Evolutionary conservation across 257 asterid genomes (phyloP).

Genomic region (Solanum lycopersicoides): DNA sequence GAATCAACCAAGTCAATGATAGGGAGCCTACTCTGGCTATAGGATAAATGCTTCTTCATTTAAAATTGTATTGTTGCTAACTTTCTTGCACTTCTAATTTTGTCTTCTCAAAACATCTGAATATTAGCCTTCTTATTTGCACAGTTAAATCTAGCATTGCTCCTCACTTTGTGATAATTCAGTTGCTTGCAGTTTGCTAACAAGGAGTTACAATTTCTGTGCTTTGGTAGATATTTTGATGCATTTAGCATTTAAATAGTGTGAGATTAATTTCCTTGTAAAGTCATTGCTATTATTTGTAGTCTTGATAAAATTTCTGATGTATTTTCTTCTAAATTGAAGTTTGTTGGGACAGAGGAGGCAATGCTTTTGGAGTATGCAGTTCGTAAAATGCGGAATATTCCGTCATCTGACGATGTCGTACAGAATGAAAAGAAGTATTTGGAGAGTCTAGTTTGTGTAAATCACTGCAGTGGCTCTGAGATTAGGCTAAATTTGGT

Average conservation of each 20-base stretch:
- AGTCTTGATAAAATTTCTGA: slow-evolving; percentile 13
- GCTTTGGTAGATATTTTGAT: not conserved
- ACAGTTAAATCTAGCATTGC: not conserved
- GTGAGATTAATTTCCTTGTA: not conserved
- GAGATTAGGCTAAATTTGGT: slow-evolving; percentile 44
- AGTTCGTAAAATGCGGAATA: slow-evolving; percentile 47
- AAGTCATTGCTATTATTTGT: not conserved
- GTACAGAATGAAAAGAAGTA: slow-evolving; percentile 55
- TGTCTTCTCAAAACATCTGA: not conserved
- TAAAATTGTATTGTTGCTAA: not conserved
- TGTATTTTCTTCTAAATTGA: slow-evolving; percentile 24
- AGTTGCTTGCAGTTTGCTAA: not conserved
- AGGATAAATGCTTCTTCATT: not conserved
- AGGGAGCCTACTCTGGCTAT: not conserved
- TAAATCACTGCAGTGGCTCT: slow-evolving; percentile 19
- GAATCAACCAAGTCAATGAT: not conserved
- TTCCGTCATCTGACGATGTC: slow-evolving; percentile 36
- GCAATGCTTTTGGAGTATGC: slow-evolving; percentile 56
- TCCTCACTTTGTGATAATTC: not conserved
- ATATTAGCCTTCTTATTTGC: not conserved
- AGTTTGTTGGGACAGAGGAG: slow-evolving; percentile 76
- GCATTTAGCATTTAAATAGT: not conserved
- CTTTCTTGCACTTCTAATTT: not conserved
- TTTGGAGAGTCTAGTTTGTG: slow-evolving; percentile 55
- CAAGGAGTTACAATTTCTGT: not conserved